Evolutionary conservation across 192 early-diverging fungal species (phyloP), one percentile per base, ranked within the genome.

Genomic region (Backusella australiensis): DNA sequence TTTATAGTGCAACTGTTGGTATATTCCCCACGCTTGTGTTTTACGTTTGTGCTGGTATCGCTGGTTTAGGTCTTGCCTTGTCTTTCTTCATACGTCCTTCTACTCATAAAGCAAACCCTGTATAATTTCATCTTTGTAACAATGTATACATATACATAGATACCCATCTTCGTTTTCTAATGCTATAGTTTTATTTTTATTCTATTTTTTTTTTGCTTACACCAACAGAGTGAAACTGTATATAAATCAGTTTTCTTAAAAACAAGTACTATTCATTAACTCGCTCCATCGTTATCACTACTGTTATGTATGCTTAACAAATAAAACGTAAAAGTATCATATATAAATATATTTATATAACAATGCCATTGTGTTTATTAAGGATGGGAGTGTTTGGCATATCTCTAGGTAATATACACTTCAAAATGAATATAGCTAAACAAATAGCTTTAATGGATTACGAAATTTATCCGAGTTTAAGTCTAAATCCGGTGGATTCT

Each of bases 401-500:
- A 23, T 66, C 19, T 26, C 46, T 49, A 49, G 19, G 19, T 49
- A 49, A n/a, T n/a, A 7, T 49, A 49, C 46, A 49, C 46, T 21
- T 49, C 17, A 17, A 44, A 44, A 49, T 49, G 46, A 49, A 19
- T 49, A 49, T 49, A 49, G 46, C n/a, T 49, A 49, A 49, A 19
- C 6, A n/a, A 49, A 49, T 49, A 49, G n/a, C 46, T 49, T 49
- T n/a, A 19, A 49, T n/a, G 46, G 1, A 49, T 17, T 6, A 21
- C 19, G 6, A 6, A 17, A 49, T 73, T 72, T 71, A 81, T 65
- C 26, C 78, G 5, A 87, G 79, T 65, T 87, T 89, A 6, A 91
- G 75, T 70, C 89, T 70, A 75, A 91, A 91, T 1, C 87, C 88
- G 21, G 83, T 85, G n/a, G 82, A 83, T 75, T 89, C 86, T 52